Conservation (phyloP, 1,139 yeast species). For the Magnusiomyces sp. region DNA sequence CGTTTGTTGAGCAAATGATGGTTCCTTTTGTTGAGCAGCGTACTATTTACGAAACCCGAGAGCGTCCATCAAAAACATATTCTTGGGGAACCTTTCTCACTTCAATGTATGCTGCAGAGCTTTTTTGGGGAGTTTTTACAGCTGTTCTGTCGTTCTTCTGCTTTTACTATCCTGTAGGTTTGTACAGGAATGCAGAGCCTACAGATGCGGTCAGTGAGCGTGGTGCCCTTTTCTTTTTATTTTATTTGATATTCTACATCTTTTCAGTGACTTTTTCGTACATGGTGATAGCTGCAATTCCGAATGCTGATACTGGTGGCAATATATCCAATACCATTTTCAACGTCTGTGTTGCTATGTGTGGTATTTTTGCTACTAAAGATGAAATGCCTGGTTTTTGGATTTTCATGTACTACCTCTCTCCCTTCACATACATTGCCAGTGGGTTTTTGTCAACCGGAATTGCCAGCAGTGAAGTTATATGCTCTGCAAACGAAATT, state of each 20-base stretch:
- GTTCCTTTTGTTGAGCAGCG: slow-evolving; percentile 67
- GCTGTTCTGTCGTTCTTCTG: slow-evolving; percentile 59
- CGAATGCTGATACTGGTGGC: slow-evolving; percentile 65
- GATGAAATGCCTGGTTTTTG: slow-evolving; percentile 55
- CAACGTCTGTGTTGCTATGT: slow-evolving; percentile 63
- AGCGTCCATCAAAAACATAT: slow-evolving; percentile 62
- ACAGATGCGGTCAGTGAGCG: slow-evolving; percentile 48
- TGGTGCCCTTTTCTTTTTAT: slow-evolving; percentile 64
- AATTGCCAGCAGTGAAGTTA: slow-evolving; percentile 48
- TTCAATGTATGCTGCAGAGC: slow-evolving; percentile 61
- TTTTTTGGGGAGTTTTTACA: slow-evolving; percentile 62
- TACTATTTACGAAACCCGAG: too few relatives aligned
- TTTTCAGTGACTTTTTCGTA: slow-evolving; percentile 62
- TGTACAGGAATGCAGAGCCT: slow-evolving; percentile 27
- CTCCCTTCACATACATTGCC: slow-evolving; percentile 62
- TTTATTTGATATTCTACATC: slow-evolving; percentile 46
- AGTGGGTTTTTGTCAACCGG: slow-evolving; percentile 48
- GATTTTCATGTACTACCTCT: slow-evolving; percentile 61
- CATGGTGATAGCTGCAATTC: slow-evolving; percentile 51
- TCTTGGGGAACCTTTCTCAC: slow-evolving; percentile 54
- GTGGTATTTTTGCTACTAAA: slow-evolving; percentile 71
- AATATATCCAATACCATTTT: slow-evolving; percentile 55
- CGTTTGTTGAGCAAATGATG: slow-evolving; percentile 63
- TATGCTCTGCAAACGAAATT: slow-evolving; percentile 47
- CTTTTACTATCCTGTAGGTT: slow-evolving; percentile 78